These are phyloP conservation scores for Pleurotus tuber-regium DNA, from an alignment of 768 basidiomycete genomes.

Conservation along the genomic window DNA sequence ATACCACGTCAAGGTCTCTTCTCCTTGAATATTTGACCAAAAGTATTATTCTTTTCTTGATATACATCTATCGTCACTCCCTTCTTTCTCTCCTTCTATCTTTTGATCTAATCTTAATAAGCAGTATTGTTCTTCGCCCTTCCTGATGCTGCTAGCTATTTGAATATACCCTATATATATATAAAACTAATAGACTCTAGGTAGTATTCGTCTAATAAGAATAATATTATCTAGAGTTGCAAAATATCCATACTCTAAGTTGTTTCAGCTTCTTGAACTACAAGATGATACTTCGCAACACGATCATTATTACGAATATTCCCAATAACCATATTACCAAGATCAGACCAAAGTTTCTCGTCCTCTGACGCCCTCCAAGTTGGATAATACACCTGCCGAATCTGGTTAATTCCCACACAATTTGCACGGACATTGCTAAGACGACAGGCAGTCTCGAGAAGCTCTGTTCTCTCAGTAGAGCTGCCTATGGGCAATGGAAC, in stretches of 20 bases:
- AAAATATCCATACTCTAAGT: constrained; percentile 2
- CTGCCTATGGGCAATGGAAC: constrained; percentile 37
- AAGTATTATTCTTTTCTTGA: too few relatives aligned
- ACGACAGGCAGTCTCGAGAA: constrained; percentile 34
- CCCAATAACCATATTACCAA: constrained; percentile 36
- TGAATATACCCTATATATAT: background rate
- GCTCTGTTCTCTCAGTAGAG: constrained; percentile 18
- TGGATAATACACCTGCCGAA: constrained; percentile 36
- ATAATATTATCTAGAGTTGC: background rate
- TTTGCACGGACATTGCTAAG: constrained; percentile 32
- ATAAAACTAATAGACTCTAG: background rate
- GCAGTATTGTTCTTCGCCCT: background rate
- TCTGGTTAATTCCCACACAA: constrained; percentile 39
- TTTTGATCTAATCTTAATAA: too few relatives aligned
- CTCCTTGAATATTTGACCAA: background rate
- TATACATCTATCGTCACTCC: too few relatives aligned
- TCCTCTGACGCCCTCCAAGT: constrained; percentile 32
- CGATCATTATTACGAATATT: constrained; percentile 30
- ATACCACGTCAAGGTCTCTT: too few relatives aligned
- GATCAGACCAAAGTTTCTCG: constrained; percentile 31
- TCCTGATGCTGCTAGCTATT: constrained; percentile 3
- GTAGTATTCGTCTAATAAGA: background rate
- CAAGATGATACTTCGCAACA: constrained; percentile 33
- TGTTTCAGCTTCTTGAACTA: constrained; percentile 18
- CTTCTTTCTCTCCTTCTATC: too few relatives aligned